Evolutionary conservation across 306 rosid species (phyloP), one percentile per base, ranked within the genome.

Genomic region (Vigna hirtella): DNA sequence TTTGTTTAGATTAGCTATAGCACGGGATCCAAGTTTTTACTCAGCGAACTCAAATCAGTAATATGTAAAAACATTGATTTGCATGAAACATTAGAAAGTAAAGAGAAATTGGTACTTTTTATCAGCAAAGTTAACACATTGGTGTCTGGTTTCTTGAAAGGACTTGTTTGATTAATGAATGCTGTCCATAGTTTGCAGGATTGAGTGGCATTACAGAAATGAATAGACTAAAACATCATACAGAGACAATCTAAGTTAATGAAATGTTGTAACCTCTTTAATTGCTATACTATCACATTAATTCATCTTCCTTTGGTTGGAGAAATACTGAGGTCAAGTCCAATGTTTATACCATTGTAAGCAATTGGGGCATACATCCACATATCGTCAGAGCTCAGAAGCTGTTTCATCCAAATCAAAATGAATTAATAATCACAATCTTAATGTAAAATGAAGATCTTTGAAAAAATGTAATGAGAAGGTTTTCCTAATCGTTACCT

Each of bases 351-450:
- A 55, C 97, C 97, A 80, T 89, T 93, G 87, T 81, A 91, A 84
- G 91, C 93, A 45, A 93, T 86, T 10, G 97, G 98, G 82, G 98
- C 92, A 30, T 94, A 92, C 98, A 92, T 94, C 98, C 97, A 94
- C 55, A 86, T n/a, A 63, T 94, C 95, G 34, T 90, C 97, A 42
- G 97, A 94, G 83, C 97, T 94, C 66, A 94, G 70, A 71, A 94
- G 82, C 98, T 94, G 80, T 86, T 66, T 64, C 73, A 65, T 48
- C 20, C 85, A 75, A 77, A 80, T 57, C 13, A 56, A 73, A 11
- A 4, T 16, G 13, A 62, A 8, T 8, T 9, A 68, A 72, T 57
- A 73, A 20, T 17, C 38, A 13, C 63, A 38, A 1, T n/a, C 5
- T 43, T 62, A 79, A 34, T 36, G 9, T 36, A 17, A 47, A 73